Evolutionary conservation across 78 protist species (phyloP).

Genomic region (Guillardia theta): DNA sequence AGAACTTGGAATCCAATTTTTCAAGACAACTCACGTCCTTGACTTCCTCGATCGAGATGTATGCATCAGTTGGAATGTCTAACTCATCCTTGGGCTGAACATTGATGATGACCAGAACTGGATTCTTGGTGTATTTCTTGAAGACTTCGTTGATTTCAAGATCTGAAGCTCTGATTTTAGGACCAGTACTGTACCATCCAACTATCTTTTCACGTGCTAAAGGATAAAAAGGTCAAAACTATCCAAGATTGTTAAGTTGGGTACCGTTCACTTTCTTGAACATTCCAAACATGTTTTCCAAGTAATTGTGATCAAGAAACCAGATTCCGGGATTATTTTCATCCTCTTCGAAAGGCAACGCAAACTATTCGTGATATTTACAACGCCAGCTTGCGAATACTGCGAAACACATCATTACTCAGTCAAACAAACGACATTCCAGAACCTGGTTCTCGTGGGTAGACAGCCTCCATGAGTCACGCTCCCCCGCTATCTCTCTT

Average conservation of each 20-base stretch:
- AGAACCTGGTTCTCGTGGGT: not conserved
- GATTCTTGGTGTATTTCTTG: slow-evolving; percentile 77
- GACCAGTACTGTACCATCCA: slow-evolving; percentile 99
- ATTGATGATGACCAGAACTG: slow-evolving; percentile 85
- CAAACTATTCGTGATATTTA: slow-evolving; percentile 86
- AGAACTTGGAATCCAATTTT: not conserved
- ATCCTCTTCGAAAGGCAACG: slow-evolving; percentile 96
- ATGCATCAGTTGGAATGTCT: slow-evolving; percentile 72
- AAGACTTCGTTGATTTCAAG: slow-evolving; percentile 83
- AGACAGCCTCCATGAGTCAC: slow-evolving; percentile 18
- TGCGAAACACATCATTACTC: not conserved
- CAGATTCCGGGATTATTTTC: slow-evolving; percentile 80
- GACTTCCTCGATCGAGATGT: slow-evolving; percentile 83
- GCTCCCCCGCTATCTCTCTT: slow-evolving; percentile 7
- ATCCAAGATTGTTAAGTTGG: not conserved
- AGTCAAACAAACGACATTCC: not conserved
- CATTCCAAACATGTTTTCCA: slow-evolving; percentile 90
- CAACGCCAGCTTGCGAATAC: slow-evolving; percentile 47
- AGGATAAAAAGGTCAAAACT: not conserved
- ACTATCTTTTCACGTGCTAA: slow-evolving; percentile 86
- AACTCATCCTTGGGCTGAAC: slow-evolving; percentile 68
- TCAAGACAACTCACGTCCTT: slow-evolving; percentile 65
- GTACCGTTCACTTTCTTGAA: slow-evolving; percentile 87
- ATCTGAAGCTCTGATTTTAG: slow-evolving; percentile 86
- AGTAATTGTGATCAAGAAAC: slow-evolving; percentile 92